Base-by-base conservation (phyloP, 306 rosid genomes). In the Cucurbita argyrosperma region DNA sequence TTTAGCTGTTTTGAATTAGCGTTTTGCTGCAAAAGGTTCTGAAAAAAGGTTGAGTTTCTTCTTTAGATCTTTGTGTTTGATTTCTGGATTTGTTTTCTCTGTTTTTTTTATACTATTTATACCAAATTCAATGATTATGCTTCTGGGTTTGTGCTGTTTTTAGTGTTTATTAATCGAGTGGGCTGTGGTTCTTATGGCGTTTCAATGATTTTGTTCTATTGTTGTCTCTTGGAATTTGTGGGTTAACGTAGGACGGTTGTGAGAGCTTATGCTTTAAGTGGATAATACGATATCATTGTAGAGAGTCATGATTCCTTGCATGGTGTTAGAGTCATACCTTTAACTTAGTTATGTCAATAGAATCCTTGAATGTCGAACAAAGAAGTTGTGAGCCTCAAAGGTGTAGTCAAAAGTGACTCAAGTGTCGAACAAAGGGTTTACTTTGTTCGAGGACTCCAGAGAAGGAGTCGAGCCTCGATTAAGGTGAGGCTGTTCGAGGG, bases 31-130 rank as follows among this genome's bases (percentile, higher is more conserved):
- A 55, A 58, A 75, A 67, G 82, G 74, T 82, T 82, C 65, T 74
- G 77, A 26, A 72, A 80, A 55, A 86, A 85, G 90, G 87, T 88
- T 57, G 80, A 79, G 50, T 71, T 80, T 43, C 15, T 57, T 65
- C 51, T 14, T 42, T 65, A 30, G 35, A 5, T 75, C 54, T 40
- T n/a, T 26, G 9, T 10, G 16, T 56, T 51, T 64, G 52, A 30
- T 57, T 70, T 77, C 49, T 52, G 26, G 39, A 55, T 73, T 43
- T 79, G 10, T 64, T 78, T 68, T 58, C 63, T 21, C 47, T 49
- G 66, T 47, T 43, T 30, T 30, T 39, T 68, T 64, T 10, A 70
- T 74, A 35, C 46, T 61, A 40, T 71, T 58, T 60, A 26, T 8
- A 42, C 40, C 38, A 69, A 54, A 52, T 76, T 76, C 62, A 64